phyloP scores from a whole-genome alignment of 306 rosid species.

The Oemleria cerasiformis region DNA sequence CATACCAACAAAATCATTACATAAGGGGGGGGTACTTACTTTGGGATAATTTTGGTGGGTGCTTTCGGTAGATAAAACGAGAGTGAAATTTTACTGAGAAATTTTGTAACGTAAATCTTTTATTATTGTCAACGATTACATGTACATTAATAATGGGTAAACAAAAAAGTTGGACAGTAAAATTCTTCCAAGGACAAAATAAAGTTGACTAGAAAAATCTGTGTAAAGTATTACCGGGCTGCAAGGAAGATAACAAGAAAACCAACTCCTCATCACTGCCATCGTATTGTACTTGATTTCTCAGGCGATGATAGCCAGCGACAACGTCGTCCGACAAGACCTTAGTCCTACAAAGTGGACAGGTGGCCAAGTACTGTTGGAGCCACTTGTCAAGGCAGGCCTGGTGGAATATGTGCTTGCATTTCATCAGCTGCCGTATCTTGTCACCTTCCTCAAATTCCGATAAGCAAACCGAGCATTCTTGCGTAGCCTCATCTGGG shows the following conservation, averaged over 20 bases:
- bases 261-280: slow-evolving; percentile 52
- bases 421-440: slow-evolving; percentile 60
- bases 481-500: slow-evolving; percentile 19
- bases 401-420: slow-evolving; percentile 75
- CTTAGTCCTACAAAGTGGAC: slow-evolving; percentile 82
- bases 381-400: slow-evolving; percentile 87
- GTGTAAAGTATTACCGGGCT: slow-evolving; percentile 38
- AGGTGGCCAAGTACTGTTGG: slow-evolving; percentile 64
- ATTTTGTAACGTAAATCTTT: too few species aligned
- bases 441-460: slow-evolving; percentile 77
- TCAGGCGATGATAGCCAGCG: slow-evolving; percentile 44
- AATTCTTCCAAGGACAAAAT: not conserved
- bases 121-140: too few species aligned
- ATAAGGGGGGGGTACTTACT: too few species aligned
- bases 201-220: slow-evolving; percentile 42
- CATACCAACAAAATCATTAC: too few species aligned
- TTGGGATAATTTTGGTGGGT: too few species aligned
- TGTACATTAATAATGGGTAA: too few species aligned
- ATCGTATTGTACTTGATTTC: slow-evolving; percentile 56
- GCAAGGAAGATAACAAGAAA: slow-evolving; percentile 57
- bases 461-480: slow-evolving; percentile 74
- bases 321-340: slow-evolving; percentile 72
- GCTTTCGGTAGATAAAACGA: too few species aligned
- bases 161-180: not conserved
- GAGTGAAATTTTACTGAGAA: too few species aligned